Percentiles rank a stretch among this genome's conserved stretches.
Conservation (phyloP, 1,284 basidiomycete species). For the Cutaneotrichosporon spelunceum region DNA sequence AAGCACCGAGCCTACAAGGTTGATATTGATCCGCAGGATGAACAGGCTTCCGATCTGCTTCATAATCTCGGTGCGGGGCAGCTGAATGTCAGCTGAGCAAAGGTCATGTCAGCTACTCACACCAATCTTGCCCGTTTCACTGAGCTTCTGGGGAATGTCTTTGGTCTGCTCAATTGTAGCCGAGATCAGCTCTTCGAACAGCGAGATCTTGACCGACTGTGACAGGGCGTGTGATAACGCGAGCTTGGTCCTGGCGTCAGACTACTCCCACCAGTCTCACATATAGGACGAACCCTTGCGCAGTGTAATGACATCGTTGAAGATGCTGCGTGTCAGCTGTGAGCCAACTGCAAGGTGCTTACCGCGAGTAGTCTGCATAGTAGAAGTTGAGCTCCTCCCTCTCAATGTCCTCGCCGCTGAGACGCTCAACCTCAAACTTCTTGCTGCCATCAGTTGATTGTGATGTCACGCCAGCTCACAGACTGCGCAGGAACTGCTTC, state of each 20-base stretch:
- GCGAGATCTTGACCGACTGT: constrained; percentile 93
- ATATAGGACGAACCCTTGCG: constrained; percentile 93
- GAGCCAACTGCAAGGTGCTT: constrained; percentile 27
- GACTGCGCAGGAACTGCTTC: constrained; percentile 76
- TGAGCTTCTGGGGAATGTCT: constrained; percentile 89
- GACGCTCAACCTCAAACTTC: constrained; percentile 85
- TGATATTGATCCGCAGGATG: constrained; percentile 89
- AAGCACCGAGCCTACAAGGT: constrained; percentile 89
- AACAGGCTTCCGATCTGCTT: constrained; percentile 94
- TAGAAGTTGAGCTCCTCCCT: constrained; percentile 98
- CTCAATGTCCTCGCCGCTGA: constrained; percentile 78
- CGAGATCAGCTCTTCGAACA: constrained; percentile 91
- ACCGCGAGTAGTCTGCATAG: constrained; percentile 93
- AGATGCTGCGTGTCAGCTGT: constrained; percentile 63
- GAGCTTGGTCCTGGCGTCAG: constrained; percentile 75
- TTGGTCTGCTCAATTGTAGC: constrained; percentile 95
- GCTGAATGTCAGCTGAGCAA: constrained; percentile 30
- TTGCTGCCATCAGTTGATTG: constrained; percentile 58
- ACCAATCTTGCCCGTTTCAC: constrained; percentile 90
- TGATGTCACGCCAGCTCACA: constrained; percentile 58
- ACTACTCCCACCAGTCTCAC: constrained; percentile 55
- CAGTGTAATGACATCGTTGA: constrained; percentile 96
- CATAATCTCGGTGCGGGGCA: constrained; percentile 77
- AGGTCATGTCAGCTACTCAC: constrained; percentile 54
- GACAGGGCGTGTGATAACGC: constrained; percentile 91